Percentiles rank a stretch among this genome's conserved stretches.
phyloP scores from a whole-genome alignment of 805 yeast genomes.

The Tanozyma kutaoensis region DNA sequence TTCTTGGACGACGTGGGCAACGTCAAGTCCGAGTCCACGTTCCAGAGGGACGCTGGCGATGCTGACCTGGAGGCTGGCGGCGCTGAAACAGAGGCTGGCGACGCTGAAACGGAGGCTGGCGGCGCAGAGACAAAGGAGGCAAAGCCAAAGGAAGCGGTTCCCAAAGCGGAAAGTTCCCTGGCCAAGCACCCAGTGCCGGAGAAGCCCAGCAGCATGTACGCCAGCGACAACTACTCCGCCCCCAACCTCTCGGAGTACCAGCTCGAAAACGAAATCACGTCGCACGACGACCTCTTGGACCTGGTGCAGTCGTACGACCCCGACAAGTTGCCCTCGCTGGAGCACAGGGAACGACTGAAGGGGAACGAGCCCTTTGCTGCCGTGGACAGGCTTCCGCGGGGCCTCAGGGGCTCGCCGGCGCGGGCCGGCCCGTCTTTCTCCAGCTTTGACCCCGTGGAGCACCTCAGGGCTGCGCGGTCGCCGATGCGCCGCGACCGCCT shows the following conservation, averaged over 20 bases:
- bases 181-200: too few species aligned
- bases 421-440: too few species aligned
- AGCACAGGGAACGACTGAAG: conserved; percentile 7
- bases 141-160: too few species aligned
- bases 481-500: background rate
- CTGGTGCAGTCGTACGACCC: conserved; percentile 23
- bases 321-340: conserved; percentile 9
- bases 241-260: conserved; percentile 33
- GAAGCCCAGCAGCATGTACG: conserved; percentile 3
- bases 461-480: too few species aligned
- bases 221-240: conserved; percentile 18
- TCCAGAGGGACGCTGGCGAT: background rate
- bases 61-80: background rate
- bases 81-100: background rate
- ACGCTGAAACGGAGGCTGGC: background rate
- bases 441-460: too few species aligned
- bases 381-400: too few species aligned
- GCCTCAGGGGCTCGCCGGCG: too few species aligned
- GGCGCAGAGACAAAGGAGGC: too few species aligned
- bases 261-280: conserved; percentile 23
- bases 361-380: conserved; percentile 1
- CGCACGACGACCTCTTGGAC: conserved; percentile 21
- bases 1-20: conserved; percentile 42
- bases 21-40: conserved; percentile 33
- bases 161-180: too few species aligned